Base-by-base conservation (phyloP, 73 alveolate species). In the Durusdinium trenchii region DNA sequence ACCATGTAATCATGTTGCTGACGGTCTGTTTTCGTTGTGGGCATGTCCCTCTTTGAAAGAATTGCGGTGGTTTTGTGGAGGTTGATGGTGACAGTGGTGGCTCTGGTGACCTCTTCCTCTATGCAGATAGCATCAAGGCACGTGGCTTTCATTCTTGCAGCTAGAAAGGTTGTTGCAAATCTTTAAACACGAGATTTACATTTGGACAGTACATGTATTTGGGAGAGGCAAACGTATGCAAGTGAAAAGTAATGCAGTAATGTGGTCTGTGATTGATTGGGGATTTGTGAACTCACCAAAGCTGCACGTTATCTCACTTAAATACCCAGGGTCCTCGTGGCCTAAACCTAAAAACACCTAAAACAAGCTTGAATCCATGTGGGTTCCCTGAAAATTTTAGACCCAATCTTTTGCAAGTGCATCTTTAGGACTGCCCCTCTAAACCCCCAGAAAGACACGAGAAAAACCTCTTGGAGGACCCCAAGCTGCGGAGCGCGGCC, bases 111-210 rank as follows among this genome's bases (percentile, higher is more conserved):
- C 48, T 83, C 36, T 83, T 83, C 94, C 94, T 83, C 73, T 83
- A 83, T 40, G 94, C 94, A 38, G 94, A 83, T 40, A 83, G 94
- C 40, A 83, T 83, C 54, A 83, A 83, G 94, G 94, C 64, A 12
- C 64, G 9, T 54, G 9, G 28, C 28, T 54, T 9, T 54, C 64
- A 54, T 9, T 54, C 64, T 20, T 54, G 9, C 20, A 9, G 64
- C 64, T 12, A 12, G 9, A 9, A 9, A 12, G 28, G 28, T 20
- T 20, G 9, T 12, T 12, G 64, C 64, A 54, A 54, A 20, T 54
- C 64, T 54, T 54, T 54, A 20, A 20, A 9, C 20, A 20, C 64
- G 28, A 20, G 20, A 20, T 9, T 20, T 20, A 54, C 9, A 54
- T 12, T 20, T 54, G 20, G 64, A 54, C 64, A n/a, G n/a, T n/a